These are phyloP conservation scores for Gloeophyllum trabeum DNA, from an alignment of 768 basidiomycete species.

Conservation along the genomic window DNA sequence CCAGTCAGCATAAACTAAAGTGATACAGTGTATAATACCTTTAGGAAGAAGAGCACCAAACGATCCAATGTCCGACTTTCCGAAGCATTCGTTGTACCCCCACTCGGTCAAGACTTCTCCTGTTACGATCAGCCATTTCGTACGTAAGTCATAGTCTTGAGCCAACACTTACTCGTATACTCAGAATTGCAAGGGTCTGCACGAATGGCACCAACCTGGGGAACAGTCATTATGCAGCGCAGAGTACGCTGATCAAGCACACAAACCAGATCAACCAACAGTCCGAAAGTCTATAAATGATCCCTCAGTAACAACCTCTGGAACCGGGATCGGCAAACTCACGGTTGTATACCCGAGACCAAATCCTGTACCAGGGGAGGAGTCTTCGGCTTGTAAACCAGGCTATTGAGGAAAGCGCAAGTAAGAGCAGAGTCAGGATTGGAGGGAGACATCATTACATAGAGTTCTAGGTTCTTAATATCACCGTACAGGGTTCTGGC, in stretches of 20 bases:
- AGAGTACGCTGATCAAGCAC: too few species aligned
- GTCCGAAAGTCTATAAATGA: neutral
- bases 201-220: neutral
- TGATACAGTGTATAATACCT: neutral
- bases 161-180: neutral
- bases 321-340: neutral
- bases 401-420: neutral
- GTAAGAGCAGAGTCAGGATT: neutral
- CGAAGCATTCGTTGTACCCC: neutral
- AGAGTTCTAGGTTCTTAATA: slow-evolving; percentile 70
- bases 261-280: neutral
- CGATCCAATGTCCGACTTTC: neutral
- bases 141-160: too few species aligned
- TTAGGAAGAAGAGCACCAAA: neutral
- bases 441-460: slow-evolving; percentile 34
- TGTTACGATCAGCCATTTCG: neutral
- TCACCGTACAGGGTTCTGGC: slow-evolving; percentile 72
- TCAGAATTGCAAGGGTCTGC: neutral
- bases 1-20: neutral
- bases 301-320: too few species aligned
- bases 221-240: too few species aligned
- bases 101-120: neutral
- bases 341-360: slow-evolving; percentile 78
- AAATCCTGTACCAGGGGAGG: slow-evolving; percentile 70
- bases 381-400: slow-evolving; percentile 57